Evolutionary conservation across 2,329 filamentous ascomycete species (phyloP).

Genomic region (Scortechinia acanthostroma): DNA sequence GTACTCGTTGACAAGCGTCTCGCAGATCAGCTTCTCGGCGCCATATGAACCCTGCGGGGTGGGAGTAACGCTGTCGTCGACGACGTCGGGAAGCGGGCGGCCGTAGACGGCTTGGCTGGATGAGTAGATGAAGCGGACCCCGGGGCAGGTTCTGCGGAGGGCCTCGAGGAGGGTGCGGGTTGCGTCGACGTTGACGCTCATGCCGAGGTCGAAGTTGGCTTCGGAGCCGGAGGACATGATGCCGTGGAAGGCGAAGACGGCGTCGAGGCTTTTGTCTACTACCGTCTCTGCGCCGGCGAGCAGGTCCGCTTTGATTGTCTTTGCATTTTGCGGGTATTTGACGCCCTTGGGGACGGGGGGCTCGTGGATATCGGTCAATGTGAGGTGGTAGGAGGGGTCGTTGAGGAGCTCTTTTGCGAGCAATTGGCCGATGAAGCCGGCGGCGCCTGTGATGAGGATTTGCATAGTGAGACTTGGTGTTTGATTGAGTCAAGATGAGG

Average conservation of each 20-base stretch:
- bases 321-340: constrained; percentile 38
- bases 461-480: too few species aligned
- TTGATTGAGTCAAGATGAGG: too few species aligned
- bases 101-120: constrained; percentile 59
- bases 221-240: constrained; percentile 63
- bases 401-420: constrained; percentile 29
- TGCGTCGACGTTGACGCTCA: constrained; percentile 53
- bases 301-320: constrained; percentile 41
- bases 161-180: constrained; percentile 43
- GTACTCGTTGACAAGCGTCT: constrained; percentile 56
- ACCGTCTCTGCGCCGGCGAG: constrained; percentile 27
- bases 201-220: constrained; percentile 49
- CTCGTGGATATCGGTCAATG: constrained; percentile 44
- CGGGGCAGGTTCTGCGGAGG: constrained; percentile 37
- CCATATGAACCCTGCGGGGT: constrained; percentile 58
- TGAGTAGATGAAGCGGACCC: constrained; percentile 50
- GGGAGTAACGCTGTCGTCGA: constrained; percentile 40
- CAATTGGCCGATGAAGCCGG: constrained; percentile 21
- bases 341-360: constrained; percentile 39
- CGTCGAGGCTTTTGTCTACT: constrained; percentile 32
- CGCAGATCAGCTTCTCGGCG: constrained; percentile 54
- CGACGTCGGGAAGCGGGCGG: constrained; percentile 40
- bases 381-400: constrained; percentile 23
- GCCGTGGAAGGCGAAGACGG: constrained; percentile 56
- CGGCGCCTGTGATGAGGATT: constrained; percentile 22